These are phyloP conservation scores for Canna indica DNA, from an alignment of 176 grass and related monocot species.

Conservation along the genomic window DNA sequence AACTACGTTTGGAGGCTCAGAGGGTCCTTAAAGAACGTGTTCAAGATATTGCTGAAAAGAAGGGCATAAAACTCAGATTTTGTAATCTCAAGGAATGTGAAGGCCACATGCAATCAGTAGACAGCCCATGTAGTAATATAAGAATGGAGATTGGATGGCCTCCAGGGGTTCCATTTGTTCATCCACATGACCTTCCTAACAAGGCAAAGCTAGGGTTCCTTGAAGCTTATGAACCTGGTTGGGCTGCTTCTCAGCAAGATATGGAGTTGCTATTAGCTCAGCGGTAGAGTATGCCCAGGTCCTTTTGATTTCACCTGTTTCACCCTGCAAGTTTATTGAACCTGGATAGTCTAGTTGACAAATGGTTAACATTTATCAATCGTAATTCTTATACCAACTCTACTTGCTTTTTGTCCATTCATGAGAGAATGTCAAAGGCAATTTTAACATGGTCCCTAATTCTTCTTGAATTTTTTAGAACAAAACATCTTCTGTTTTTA, in stretches of 20 bases:
- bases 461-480: neutral
- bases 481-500: neutral
- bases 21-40: constrained; percentile 90
- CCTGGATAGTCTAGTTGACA: neutral
- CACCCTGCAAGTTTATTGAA: neutral
- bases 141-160: constrained; percentile 80
- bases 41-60: constrained; percentile 81
- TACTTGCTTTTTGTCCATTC: neutral
- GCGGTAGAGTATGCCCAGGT: no score
- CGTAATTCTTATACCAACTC: neutral
- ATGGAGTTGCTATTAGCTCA: constrained; percentile 44
- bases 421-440: neutral
- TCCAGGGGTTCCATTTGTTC: constrained; percentile 81
- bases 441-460: neutral
- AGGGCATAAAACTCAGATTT: constrained; percentile 81
- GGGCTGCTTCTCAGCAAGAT: constrained; percentile 75
- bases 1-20: constrained; percentile 69
- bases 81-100: constrained; percentile 76
- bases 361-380: neutral
- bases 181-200: constrained; percentile 95
- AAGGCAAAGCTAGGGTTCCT: constrained; percentile 83
- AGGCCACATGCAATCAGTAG: constrained; percentile 36
- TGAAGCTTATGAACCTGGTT: constrained; percentile 88
- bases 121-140: constrained; percentile 44
- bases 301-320: no score